Base-by-base conservation (phyloP, 169 alveolate species). In the Ichthyophthirius multifiliis region DNA sequence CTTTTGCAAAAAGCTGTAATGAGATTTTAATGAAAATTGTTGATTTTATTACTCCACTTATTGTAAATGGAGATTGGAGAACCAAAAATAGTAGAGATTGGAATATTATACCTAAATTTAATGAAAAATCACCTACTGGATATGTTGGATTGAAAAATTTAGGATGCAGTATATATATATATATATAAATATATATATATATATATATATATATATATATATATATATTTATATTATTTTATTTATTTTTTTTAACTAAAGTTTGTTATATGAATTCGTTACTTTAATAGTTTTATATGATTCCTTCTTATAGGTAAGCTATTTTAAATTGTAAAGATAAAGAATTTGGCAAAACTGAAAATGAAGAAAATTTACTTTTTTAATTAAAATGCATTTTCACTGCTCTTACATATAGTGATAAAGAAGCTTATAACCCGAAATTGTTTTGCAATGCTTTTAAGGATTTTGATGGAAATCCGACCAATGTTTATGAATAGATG, bases 201-300 rank as follows among this genome's bases (percentile, higher is more conserved):
- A 55, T 10, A 41, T 9, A 41, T 41, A 9, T 41, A 9, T 9
- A 12, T 82, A 73, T 27, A 83, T 76, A 3, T 82, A 82, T 16
- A 43, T 75, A 67, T 75, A 75, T 65, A 83, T 75, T 41, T 76
- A 65, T 32, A 84, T 82, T 20, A 46, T 46, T n/a, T 23, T 55
- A 20, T 4, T 55, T 13, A n/a, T 20, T 23, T 18, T 20, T 80
- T 85, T 55, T 65, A n/a, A 55, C 43, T 18, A 6, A 18, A 67
- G 77, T 99, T 12, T 99, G 99, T 92, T 99, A 99, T 87, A 98
- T 99, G 99, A 99, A 98, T 87, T 98, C 99, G 37, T 90, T 98
- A 37, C 90, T 99, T 55, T 99, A 99, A 89, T 96, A 98, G 74
- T 90, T 99, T 6, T 99, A 93, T 84, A 98, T 98, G 96, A 96